These are phyloP conservation scores for Stereum hirsutum DNA, from an alignment of 1,284 basidiomycete genomes.

Conservation along the genomic window DNA sequence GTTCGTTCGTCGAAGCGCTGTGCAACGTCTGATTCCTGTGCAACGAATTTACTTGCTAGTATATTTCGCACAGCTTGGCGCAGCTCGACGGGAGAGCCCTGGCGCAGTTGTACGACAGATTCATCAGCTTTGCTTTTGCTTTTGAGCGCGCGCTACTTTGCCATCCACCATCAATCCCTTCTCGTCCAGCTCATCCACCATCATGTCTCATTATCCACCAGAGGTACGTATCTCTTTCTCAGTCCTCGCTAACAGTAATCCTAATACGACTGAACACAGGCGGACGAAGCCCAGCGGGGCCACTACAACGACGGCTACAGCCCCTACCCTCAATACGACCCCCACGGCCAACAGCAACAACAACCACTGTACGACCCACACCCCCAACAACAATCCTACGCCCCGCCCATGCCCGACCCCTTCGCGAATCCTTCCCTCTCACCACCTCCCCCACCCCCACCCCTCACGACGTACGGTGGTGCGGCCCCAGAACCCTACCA, in stretches of 20 bases:
- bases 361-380: conserved; percentile 11
- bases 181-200: no score
- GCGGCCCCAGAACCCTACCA: conserved; percentile 1
- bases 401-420: background rate
- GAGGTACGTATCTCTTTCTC: background rate
- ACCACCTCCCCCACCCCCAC: background rate
- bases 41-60: no score
- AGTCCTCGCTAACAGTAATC: background rate
- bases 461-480: background rate
- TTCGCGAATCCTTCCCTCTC: background rate
- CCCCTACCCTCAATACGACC: conserved; percentile 24
- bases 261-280: conserved; percentile 19
- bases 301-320: conserved; percentile 51
- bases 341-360: conserved; percentile 5
- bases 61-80: no score
- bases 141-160: no score
- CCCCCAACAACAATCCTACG: background rate
- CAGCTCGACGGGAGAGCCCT: no score
- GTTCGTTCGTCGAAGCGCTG: no score
- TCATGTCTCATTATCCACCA: conserved; percentile 1
- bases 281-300: conserved; percentile 44
- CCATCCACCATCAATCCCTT: no score
- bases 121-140: no score
- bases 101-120: no score
- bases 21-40: no score